A percentile compares a stretch with the other conserved stretches of the same genome.
phyloP scores from a whole-genome alignment of 495 filamentous ascomycete genomes.

The Umbilicaria muhlenbergii region DNA sequence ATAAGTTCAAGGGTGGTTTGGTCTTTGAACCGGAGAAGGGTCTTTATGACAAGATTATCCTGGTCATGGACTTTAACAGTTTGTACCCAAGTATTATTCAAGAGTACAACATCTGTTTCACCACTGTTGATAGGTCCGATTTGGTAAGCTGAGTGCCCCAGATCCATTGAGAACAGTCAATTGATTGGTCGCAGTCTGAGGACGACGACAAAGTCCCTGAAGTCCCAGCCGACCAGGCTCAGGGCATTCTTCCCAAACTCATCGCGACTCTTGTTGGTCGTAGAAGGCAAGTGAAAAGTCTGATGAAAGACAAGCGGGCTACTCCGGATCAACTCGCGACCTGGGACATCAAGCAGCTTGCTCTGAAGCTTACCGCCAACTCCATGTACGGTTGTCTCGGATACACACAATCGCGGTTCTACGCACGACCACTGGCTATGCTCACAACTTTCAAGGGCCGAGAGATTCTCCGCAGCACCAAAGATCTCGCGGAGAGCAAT shows the following conservation, averaged over 20 bases:
- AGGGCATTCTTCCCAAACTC: conserved; percentile 75
- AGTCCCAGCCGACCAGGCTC: conserved; percentile 53
- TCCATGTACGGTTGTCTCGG: conserved; percentile 99
- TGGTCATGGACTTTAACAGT: conserved; percentile 99
- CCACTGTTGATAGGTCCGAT: conserved; percentile 67
- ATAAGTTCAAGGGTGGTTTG: conserved; percentile 95
- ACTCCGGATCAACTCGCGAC: conserved; percentile 73
- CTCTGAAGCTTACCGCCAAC: conserved; percentile 93
- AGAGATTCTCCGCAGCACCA: conserved; percentile 91
- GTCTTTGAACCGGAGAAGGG: conserved; percentile 98
- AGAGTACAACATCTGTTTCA: conserved; percentile 99
- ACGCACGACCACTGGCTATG: conserved; percentile 84
- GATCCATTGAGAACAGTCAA: conserved; percentile 4
- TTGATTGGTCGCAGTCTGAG: conserved; percentile 35
- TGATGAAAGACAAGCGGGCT: conserved; percentile 89
- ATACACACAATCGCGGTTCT: conserved; percentile 91
- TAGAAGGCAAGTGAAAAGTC: conserved; percentile 74
- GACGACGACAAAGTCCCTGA: conserved; percentile 63
- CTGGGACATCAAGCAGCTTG: conserved; percentile 98
- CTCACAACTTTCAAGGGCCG: conserved; percentile 95
- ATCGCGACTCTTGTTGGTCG: conserved; percentile 82
- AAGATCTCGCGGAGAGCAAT: conserved; percentile 80
- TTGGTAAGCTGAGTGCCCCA: not conserved
- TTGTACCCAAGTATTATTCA: conserved; percentile 98
- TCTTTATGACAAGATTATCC: conserved; percentile 87